These are phyloP conservation scores for Vigna mungo DNA, from an alignment of 306 rosid species.

Conservation along the genomic window DNA sequence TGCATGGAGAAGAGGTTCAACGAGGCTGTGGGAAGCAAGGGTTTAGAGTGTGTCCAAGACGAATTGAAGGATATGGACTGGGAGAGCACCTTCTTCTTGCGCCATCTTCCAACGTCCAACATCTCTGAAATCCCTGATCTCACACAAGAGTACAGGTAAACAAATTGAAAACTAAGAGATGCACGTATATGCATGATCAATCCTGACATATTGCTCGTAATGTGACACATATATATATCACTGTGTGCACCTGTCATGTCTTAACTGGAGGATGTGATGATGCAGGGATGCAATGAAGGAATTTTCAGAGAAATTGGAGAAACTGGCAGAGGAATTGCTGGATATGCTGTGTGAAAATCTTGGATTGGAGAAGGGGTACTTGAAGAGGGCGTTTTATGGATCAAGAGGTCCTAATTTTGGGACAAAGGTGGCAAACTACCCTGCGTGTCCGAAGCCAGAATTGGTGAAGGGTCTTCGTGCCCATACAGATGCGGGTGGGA, in stretches of 20 bases:
- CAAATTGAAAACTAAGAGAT: not conserved
- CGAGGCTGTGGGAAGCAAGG: constrained; percentile 58
- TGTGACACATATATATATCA: not conserved
- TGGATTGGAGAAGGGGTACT: constrained; percentile 66
- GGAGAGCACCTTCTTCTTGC: constrained; percentile 76
- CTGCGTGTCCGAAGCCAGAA: constrained; percentile 76
- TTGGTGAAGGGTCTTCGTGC: constrained; percentile 79
- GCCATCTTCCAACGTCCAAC: constrained; percentile 69
- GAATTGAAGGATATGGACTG: constrained; percentile 69
- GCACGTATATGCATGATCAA: too few relatives aligned
- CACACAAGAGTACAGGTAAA: constrained; percentile 55
- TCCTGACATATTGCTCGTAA: not conserved
- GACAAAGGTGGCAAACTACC: constrained; percentile 81
- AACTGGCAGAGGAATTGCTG: constrained; percentile 67
- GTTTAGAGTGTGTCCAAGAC: constrained; percentile 51
- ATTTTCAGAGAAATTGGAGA: constrained; percentile 61
- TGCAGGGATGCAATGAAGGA: constrained; percentile 66
- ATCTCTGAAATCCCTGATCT: constrained; percentile 68
- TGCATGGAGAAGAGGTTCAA: constrained; percentile 78
- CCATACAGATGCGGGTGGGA: constrained; percentile 83
- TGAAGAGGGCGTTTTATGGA: constrained; percentile 67
- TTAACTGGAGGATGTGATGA: not conserved
- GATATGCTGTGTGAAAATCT: constrained; percentile 80
- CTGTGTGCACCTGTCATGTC: not conserved
- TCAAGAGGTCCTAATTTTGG: constrained; percentile 73